Evolutionary conservation across 2,329 filamentous ascomycete genomes (phyloP), one percentile per base, ranked within the genome.

Genomic region (Didymella pomorum): DNA sequence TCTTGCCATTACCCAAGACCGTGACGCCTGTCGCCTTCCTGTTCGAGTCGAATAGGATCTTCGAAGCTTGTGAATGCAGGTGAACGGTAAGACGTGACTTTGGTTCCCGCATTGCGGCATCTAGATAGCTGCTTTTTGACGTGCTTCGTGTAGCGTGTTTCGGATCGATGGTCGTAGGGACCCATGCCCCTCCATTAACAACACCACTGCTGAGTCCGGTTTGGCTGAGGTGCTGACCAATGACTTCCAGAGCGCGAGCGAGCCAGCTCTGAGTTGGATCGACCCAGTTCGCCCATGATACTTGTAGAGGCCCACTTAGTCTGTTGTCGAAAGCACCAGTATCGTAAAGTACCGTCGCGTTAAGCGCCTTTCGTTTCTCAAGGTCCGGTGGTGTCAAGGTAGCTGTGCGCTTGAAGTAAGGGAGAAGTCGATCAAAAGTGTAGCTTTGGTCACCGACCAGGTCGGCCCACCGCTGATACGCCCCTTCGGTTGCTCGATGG

Each of bases 401-500:
- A 18, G 67, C 57, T 8, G 66, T 65, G 28, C 65, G 66, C 35
- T 71, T 63, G 60, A 74, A 76, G 52, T 69, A 76, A 1, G 67
- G 69, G 1, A 69, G 53, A 3, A 76, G 10, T 8, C 62, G 66
- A 11, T 71, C 61, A 42, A 67, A 76, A 0, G 57, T 67, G 51
- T 69, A 77, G 43, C 62, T 69, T 16, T 70, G 52, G 47, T 78
- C 75, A 5, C 64, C 72, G 1, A 76, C 70, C 0, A 59, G 9
- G 29, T 75, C 63, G 0, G 72, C 74, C 76, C 74, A 78, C 9
- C 57, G 58, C 43, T 71, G 53, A 20, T 71, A 71, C 1, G 69
- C 58, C 20, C 65, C 65, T 21, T 25, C 39, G 3, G 66, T 70
- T 2, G 56, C 65, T 6, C 71, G 64, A 43, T 75, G 71, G 16